Base-by-base conservation (phyloP, 2,329 filamentous ascomycete genomes). In the Graphiopsis chlorocephala region DNA sequence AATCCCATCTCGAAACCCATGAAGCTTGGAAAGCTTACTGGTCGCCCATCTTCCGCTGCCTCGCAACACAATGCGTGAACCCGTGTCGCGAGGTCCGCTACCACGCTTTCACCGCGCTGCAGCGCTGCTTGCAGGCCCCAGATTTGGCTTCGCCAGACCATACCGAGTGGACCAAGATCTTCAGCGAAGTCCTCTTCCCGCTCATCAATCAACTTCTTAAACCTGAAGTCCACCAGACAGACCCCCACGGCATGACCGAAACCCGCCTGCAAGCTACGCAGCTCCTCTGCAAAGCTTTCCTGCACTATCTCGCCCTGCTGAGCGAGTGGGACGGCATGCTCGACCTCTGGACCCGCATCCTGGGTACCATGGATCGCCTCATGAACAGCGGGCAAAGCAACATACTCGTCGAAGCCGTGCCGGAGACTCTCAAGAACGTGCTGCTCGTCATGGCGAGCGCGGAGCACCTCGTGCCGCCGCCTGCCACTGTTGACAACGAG, bases 11-110 rank as follows among this genome's bases (percentile, higher is more conserved):
- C 2, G 95, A 97, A 67, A 70, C 71, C 63, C 68, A 70, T 47
- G 66, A 71, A 91, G 95, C 95, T 15, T 99, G 95, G 95, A 93
- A 92, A 59, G 92, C 95, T 10, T 99, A 99, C 77, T 99, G 95
- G 95, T 89, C 93, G 15, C 95, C 94, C 1, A 93, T 99, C 28
- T 95, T 99, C 78, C 88, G 92, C 70, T 91, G 92, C 6, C 81
- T 99, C 20, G 95, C 91, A 3, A 88, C 87, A 4, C 95, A 99
- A 78, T 97, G 93, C 78, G 91, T 92, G 62, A 99, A 98, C 75
- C 93, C 93, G 0, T 97, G 93, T 74, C 90, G 94, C 63, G 93
- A 97, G 72, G 92, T 99, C 65, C 88, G 95, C 3, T 91, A 96
- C 72, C 86, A 96, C 73, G 92, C 95, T 1, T 92, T 98, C 71